These are phyloP conservation scores for Echites panduratus DNA, from an alignment of 257 asterid species.

Conservation along the genomic window DNA sequence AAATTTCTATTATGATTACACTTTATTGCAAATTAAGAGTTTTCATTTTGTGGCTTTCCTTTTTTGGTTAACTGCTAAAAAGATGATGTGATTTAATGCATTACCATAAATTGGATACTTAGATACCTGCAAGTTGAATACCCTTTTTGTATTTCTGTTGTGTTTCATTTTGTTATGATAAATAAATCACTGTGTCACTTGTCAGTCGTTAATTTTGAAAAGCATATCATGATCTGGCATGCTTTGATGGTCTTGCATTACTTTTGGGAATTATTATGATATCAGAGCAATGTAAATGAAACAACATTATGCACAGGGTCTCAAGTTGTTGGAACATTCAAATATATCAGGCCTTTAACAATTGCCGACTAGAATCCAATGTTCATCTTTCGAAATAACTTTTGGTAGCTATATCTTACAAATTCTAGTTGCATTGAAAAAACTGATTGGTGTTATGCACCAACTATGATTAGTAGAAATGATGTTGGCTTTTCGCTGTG, in stretches of 20 bases:
- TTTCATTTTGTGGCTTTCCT: background rate
- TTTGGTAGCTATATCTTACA: no score
- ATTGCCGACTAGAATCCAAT: no score
- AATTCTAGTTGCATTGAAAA: no score
- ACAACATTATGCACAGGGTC: background rate
- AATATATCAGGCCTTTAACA: no score
- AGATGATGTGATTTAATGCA: background rate
- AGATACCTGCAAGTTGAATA: constrained; percentile 1
- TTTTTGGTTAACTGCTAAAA: background rate
- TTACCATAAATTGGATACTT: background rate
- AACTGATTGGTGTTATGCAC: no score
- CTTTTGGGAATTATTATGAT: background rate
- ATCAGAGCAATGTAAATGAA: background rate
- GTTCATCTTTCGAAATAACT: no score
- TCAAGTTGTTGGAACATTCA: no score
- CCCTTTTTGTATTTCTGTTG: background rate
- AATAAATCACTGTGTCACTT: background rate
- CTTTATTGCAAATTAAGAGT: background rate
- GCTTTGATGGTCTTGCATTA: background rate
- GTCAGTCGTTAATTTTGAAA: background rate
- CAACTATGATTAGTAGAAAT: no score
- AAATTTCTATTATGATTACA: background rate
- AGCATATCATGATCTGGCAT: background rate
- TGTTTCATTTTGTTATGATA: background rate
- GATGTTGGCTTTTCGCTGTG: no score